Conservation (phyloP, 2,329 filamentous ascomycete genomes). For the Penicillium digitatum region DNA sequence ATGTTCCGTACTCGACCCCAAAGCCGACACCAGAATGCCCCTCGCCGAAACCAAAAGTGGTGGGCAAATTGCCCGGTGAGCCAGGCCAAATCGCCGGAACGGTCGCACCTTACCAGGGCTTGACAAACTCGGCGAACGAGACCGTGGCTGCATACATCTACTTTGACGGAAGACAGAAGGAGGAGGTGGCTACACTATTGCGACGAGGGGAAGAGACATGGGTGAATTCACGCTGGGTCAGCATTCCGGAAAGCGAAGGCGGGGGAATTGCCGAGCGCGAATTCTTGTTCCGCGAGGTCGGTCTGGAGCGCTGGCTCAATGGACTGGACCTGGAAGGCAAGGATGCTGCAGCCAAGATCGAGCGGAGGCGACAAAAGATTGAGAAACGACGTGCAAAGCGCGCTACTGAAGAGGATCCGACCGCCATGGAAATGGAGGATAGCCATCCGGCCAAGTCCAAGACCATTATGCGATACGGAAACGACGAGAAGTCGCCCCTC, state of each 20-base stretch:
- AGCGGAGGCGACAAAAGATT: constrained; percentile 61
- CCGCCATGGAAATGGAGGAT: constrained; percentile 42
- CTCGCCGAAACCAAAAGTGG: constrained; percentile 74
- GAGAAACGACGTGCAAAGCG: constrained; percentile 83
- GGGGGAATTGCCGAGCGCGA: constrained; percentile 93
- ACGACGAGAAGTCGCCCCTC: constrained; percentile 68
- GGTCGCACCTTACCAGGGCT: constrained; percentile 80
- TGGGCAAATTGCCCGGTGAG: constrained; percentile 64
- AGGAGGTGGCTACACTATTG: constrained; percentile 92
- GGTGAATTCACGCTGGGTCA: constrained; percentile 98
- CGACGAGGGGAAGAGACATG: constrained; percentile 94
- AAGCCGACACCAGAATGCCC: constrained; percentile 73
- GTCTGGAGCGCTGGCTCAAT: constrained; percentile 92
- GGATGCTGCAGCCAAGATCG: constrained; percentile 77
- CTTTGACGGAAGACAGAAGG: constrained; percentile 91
- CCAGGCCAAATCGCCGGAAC: constrained; percentile 51
- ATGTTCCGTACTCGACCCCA: constrained; percentile 88
- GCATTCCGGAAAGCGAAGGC: constrained; percentile 83
- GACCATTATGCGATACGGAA: constrained; percentile 73
- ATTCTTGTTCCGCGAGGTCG: constrained; percentile 95
- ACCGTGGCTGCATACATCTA: constrained; percentile 99
- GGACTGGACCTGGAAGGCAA: constrained; percentile 92
- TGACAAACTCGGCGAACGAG: constrained; percentile 90
- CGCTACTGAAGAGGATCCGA: constrained; percentile 54
- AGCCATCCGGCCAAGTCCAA: constrained; percentile 38